Conservation (phyloP, 495 filamentous ascomycete species). For the Annulohypoxylon moriforme region DNA sequence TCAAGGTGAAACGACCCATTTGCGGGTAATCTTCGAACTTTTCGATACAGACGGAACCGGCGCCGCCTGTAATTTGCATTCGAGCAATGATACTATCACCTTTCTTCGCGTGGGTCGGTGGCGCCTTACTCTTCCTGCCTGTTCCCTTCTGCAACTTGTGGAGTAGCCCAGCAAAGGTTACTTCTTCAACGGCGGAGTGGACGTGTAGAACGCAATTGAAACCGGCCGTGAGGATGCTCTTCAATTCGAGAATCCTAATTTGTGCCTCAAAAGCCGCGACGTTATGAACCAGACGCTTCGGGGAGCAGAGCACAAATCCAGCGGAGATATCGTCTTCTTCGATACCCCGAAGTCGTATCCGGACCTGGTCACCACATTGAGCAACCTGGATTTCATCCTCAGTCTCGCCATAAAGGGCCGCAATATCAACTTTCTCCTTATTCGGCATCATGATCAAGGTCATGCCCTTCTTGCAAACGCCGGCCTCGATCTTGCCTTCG, state of each 20-base stretch:
- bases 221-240: slow-evolving; percentile 84
- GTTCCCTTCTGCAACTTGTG: slow-evolving; percentile 98
- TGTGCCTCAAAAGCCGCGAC: slow-evolving; percentile 94
- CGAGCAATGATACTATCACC: slow-evolving; percentile 94
- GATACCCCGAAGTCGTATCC: slow-evolving; percentile 88
- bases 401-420: slow-evolving; percentile 92
- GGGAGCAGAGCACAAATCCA: slow-evolving; percentile 94
- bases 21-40: slow-evolving; percentile 93
- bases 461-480: slow-evolving; percentile 87
- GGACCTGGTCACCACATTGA: slow-evolving; percentile 94
- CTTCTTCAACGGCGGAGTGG: slow-evolving; percentile 95
- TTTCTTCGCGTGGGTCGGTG: slow-evolving; percentile 90
- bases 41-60: slow-evolving; percentile 90
- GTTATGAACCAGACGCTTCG: slow-evolving; percentile 90
- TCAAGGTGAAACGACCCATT: slow-evolving; percentile 91
- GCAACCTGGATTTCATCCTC: slow-evolving; percentile 87
- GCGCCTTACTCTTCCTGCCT: slow-evolving; percentile 89
- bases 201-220: slow-evolving; percentile 92
- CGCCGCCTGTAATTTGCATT: slow-evolving; percentile 84
- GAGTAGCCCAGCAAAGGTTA: slow-evolving; percentile 85
- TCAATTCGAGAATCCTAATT: slow-evolving; percentile 93
- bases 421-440: slow-evolving; percentile 77
- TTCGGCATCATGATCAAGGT: slow-evolving; percentile 95
- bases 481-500: slow-evolving; percentile 96
- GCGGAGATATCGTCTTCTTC: slow-evolving; percentile 98